Conservation (phyloP, 2,329 filamentous ascomycete species). For the Dryadomyces quercivorus region DNA sequence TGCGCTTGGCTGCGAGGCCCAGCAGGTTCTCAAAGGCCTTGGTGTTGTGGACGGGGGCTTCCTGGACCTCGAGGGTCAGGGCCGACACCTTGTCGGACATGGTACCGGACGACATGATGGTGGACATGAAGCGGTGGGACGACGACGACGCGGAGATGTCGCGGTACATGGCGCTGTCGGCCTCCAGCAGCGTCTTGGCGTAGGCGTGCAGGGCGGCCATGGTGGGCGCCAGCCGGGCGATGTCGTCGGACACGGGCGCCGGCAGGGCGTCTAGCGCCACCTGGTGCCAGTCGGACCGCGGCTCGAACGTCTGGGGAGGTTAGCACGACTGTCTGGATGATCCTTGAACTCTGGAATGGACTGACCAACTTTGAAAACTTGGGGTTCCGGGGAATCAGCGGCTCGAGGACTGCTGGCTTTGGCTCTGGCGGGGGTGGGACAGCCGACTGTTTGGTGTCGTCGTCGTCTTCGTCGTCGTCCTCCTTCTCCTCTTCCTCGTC, state of each 20-base stretch:
- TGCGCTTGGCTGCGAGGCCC: conserved; percentile 79
- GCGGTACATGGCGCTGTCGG: conserved; percentile 65
- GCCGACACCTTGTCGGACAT: conserved; percentile 95
- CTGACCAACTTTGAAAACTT: conserved; percentile 26
- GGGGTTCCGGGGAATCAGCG: conserved; percentile 10
- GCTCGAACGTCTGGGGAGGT: conserved; percentile 37
- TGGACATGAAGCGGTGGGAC: conserved; percentile 90
- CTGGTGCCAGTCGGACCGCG: conserved; percentile 45
- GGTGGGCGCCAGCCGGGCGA: conserved; percentile 27
- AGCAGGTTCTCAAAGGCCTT: conserved; percentile 81
- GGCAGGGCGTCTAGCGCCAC: conserved; percentile 31
- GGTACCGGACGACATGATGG: conserved; percentile 93
- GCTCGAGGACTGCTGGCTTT: conserved; percentile 1
- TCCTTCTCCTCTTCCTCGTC: conserved; percentile 19
- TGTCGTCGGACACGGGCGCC: conserved; percentile 29
- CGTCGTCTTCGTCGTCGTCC: conserved; percentile 24
- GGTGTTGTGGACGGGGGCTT: conserved; percentile 86
- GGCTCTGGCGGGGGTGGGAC: conserved; percentile 25
- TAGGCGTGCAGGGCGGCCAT: conserved; percentile 50
- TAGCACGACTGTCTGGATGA: neutral
- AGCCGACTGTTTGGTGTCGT: conserved; percentile 19
- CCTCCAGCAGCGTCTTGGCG: conserved; percentile 61
- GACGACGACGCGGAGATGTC: conserved; percentile 67
- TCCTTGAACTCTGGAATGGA: conserved; percentile 8
- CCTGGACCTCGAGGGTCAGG: conserved; percentile 84